Evolutionary conservation across 2,329 filamentous ascomycete genomes (phyloP), one percentile per base, ranked within the genome.

Genomic region (Sporothrix pseudoabietina): DNA sequence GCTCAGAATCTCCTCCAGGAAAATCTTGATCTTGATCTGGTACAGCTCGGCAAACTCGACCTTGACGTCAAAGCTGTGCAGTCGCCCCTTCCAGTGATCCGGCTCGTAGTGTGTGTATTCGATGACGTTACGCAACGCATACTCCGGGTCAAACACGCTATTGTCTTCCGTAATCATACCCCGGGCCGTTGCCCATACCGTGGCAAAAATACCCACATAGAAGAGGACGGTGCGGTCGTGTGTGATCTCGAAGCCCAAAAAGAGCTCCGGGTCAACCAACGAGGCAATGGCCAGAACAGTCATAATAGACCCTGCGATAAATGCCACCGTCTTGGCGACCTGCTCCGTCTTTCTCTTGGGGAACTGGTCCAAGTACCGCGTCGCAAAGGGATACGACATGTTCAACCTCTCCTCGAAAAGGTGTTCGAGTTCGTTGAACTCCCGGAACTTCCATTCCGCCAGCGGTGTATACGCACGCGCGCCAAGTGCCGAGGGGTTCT

Each of bases 371-470:
- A 99, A 87, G 78, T 99, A 99, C 66, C 94, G 89, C 47, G 92
- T 94, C 1, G 96, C 95, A 80, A 94, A 98, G 0, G 95, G 94
- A 79, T 96, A 94, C 0, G 96, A 97, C 92, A 98, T 97, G 76
- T 97, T 94, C 57, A 95, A 85, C 26, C 96, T 90, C 76, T 95
- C 92, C 74, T 94, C 89, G 78, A 98, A 99, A 1, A 98, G 86
- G 81, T 99, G 96, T 73, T 92, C 91, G 0, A 99, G 86, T 81
- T 99, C 96, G 78, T 99, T 99, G 86, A 98, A 99, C 80, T 98
- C 95, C 66, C 96, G 91, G 76, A 99, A 98, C 78, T 98, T 98
- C 96, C 96, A 99, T 80, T 97, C 92, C 0, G 96, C 96, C 69
- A 97, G 88, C 0, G 94, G 93, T 0, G 95, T 98, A 80, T 98